Evolutionary conservation across 2,329 filamentous ascomycete genomes (phyloP), one percentile per base, ranked within the genome.

Genomic region (Claviceps citrina): DNA sequence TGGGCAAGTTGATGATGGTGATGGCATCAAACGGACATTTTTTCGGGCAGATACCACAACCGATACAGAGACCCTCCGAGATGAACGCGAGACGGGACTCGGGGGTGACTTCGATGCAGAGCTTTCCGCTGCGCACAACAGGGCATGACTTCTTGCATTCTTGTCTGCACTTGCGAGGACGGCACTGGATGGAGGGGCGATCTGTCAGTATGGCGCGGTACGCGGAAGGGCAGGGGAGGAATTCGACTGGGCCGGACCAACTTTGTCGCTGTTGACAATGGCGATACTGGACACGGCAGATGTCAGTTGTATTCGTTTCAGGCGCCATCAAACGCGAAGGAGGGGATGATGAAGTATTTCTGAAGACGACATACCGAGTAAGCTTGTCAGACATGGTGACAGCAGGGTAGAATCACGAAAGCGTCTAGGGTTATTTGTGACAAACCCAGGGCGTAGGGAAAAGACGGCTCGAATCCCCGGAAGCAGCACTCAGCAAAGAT

Each of bases 1-100:
- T 98, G 52, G 93, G 91, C 71, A 98, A 70, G 70, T 98, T 98
- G 85, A 98, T 98, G 64, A 98, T 98, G 62, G 89, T 93, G 66
- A 98, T 98, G 54, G 91, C 91, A 58, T 87, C 82, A 65, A 98
- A 98, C 13, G 91, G 91, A 63, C 91, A 98, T 65, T 96, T 96
- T 71, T 98, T 98, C 33, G 89, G 86, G 64, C 93, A 98, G 68
- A 98, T 98, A 79, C 91, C 93, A 59, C 93, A 98, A 64, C 91
- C 91, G 55, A 96, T 95, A 62, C 89, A 95, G 46, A 95, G 77
- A 48, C 77, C 78, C 64, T 98, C 91, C 49, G 89, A 96, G 56
- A 98, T 93, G 72, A 95, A 98, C 60, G 91, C 91, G 53, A 98
- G 89, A 57, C 89, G 89, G 49, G 89, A 93, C 43, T 84, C 76